Conservation (phyloP, 2,329 filamentous ascomycete species). For the Penicillium occitanis region DNA sequence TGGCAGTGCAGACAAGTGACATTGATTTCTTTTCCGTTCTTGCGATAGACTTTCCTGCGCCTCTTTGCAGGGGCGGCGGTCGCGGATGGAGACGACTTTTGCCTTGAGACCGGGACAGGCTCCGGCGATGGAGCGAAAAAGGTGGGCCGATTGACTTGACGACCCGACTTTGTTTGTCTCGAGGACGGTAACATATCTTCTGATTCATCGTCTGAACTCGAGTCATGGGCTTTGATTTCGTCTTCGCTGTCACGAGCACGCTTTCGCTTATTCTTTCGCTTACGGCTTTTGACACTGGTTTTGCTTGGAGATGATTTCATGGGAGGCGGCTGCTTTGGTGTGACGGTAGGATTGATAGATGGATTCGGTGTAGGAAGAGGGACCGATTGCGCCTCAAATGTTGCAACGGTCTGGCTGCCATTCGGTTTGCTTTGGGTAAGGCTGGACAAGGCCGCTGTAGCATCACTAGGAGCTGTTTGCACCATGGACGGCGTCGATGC, state of each 20-base stretch:
- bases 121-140: conserved; percentile 57
- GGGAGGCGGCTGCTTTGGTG: not conserved
- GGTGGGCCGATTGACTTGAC: conserved; percentile 65
- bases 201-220: conserved; percentile 42
- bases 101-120: conserved; percentile 24
- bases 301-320: conserved; percentile 10
- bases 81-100: conserved; percentile 21
- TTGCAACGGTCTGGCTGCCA: not conserved
- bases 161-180: conserved; percentile 73
- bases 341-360: not conserved
- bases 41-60: conserved; percentile 55
- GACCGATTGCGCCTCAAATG: not conserved
- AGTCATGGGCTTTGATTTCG: conserved; percentile 34
- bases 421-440: conserved; percentile 1
- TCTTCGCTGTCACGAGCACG: conserved; percentile 34
- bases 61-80: conserved; percentile 47
- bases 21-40: conserved; percentile 39
- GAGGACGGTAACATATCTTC: conserved; percentile 51
- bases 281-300: conserved; percentile 14
- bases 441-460: not conserved
- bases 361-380: not conserved
- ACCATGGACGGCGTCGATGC: not conserved
- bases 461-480: not conserved
- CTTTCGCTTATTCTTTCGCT: conserved; percentile 27
- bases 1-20: conserved; percentile 70